Base-by-base conservation (phyloP, 495 filamentous ascomycete genomes). In the Penicillium tannophilum region DNA sequence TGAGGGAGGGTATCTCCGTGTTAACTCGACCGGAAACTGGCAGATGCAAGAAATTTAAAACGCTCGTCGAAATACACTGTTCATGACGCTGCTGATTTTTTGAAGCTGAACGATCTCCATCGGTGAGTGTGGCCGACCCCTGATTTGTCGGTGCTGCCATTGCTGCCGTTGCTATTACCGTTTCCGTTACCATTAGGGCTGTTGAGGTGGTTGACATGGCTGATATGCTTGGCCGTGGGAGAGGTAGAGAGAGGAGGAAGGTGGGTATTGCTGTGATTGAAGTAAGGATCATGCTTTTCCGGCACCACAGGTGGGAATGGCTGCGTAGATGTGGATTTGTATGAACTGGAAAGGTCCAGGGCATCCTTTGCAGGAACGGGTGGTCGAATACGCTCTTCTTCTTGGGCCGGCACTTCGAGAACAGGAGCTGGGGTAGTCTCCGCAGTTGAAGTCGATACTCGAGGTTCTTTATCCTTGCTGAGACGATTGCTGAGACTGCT, bases 401-500 rank as follows among this genome's bases (percentile, higher is more conserved):
- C 47, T n/a, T 52, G 63, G 31, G 47, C 42, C 4, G 59, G 62
- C 19, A 48, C 47, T 56, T 74, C 71, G 9, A 54, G 39, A 14
- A 66, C 56, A 6, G 65, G 59, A 11, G 56, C 53, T 8, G 66
- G 59, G 12, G 55, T 28, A 30, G 52, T 46, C 6, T 68, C 60
- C 16, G 73, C 47, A 55, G 72, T 68, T 0, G 76, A 71, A 16
- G 69, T 65, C n/a, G 74, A 71, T 1, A 61, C 54, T 23, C 72
- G 70, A 19, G 65, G 67, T 28, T 75, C 72, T 59, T 75, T 72
- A 42, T 78, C 69, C 54, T 72, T 74, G 63, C 63, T 63, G 3
- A 76, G 64, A 19, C 70, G 68, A 3, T 81, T 76, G 59, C 86
- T 77, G 71, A 88, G 70, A 68, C 85, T 89, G 72, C 86, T 76